phyloP scores from a whole-genome alignment of 73 alveolate species.

The Tetrahymena elliotti region DNA sequence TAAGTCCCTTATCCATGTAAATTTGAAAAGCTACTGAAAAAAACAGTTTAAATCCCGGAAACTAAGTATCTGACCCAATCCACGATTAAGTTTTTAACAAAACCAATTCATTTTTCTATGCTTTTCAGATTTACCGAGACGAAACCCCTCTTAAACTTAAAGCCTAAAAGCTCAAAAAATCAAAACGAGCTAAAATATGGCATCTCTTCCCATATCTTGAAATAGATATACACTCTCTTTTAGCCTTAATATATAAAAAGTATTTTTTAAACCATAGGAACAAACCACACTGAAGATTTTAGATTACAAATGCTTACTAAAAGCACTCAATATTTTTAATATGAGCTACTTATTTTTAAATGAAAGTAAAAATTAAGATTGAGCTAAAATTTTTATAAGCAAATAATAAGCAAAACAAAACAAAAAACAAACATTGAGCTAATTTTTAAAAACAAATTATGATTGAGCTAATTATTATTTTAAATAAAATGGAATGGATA shows the following conservation, averaged over 20 bases:
- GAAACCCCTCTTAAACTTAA: neutral
- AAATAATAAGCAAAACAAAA: neutral
- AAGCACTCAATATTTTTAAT: neutral
- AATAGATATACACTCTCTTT: neutral
- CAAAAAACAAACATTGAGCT: neutral
- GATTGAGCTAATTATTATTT: neutral
- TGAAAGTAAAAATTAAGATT: neutral
- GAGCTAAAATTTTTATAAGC: neutral
- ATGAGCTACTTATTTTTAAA: neutral
- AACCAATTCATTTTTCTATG: neutral
- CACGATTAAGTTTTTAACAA: neutral
- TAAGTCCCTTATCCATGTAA: neutral
- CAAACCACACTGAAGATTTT: neutral
- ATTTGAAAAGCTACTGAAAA: neutral
- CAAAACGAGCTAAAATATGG: neutral
- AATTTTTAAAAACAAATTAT: neutral
- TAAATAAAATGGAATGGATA: neutral
- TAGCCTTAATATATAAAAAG: neutral
- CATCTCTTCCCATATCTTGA: neutral
- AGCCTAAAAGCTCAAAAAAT: neutral
- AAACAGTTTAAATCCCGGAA: neutral
- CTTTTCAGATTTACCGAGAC: neutral
- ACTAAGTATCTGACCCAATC: neutral
- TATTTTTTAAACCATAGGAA: neutral
- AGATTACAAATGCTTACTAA: neutral